These are phyloP conservation scores for Adenanthera pavonina DNA, from an alignment of 306 rosid species.

Conservation along the genomic window DNA sequence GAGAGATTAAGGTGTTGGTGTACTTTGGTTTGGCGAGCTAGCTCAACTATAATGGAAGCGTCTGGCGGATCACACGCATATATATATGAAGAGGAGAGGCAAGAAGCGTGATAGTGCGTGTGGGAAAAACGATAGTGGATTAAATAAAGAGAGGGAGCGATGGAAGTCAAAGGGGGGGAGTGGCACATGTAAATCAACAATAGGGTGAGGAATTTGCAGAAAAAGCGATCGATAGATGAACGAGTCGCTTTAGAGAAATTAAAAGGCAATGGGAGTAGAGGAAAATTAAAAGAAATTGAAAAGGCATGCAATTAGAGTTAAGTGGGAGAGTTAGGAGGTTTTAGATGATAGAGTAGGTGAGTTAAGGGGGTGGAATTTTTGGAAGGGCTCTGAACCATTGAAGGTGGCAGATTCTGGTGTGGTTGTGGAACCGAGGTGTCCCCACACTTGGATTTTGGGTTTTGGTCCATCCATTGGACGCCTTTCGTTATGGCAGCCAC, in stretches of 20 bases:
- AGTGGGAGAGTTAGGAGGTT: not conserved
- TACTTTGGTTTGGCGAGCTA: not conserved
- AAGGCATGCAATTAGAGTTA: not conserved
- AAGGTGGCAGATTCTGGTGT: constrained; percentile 44
- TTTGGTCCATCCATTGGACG: constrained; percentile 41
- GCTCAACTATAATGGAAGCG: not conserved
- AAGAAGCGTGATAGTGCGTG: not conserved
- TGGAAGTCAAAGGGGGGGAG: constrained; percentile 39
- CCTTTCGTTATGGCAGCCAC: not conserved
- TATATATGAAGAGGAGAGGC: constrained; percentile 23
- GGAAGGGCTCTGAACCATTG: constrained; percentile 33
- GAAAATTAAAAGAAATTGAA: not conserved
- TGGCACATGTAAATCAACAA: constrained; percentile 22
- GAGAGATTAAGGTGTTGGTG: not conserved
- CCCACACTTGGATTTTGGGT: constrained; percentile 33
- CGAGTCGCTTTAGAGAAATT: not conserved
- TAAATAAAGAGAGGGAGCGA: constrained; percentile 29
- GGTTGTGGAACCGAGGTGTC: constrained; percentile 26
- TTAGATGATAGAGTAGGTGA: constrained; percentile 17
- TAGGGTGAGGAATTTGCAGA: constrained; percentile 11
- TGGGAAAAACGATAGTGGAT: not conserved
- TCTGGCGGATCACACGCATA: not conserved
- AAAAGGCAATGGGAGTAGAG: not conserved
- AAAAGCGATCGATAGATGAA: not conserved
- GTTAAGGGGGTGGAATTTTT: constrained; percentile 17